Conservation (phyloP, 2,329 filamentous ascomycete genomes). For the Beauveria scarabaeidicola region DNA sequence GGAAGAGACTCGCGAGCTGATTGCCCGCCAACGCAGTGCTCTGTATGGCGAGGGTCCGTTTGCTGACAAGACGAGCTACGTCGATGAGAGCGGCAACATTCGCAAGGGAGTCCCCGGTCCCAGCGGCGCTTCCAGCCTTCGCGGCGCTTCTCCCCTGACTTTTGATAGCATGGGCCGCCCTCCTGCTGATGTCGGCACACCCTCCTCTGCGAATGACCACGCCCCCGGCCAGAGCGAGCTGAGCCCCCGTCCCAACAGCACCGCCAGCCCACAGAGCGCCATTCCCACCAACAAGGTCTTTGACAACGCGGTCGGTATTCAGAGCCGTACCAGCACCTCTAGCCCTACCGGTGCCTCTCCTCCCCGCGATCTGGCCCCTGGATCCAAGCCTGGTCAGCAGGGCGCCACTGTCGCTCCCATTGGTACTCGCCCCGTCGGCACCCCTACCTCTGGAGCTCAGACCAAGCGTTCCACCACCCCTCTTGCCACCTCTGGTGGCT, state of each 20-base stretch:
- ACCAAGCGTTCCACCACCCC: constrained; percentile 81
- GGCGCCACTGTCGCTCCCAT: constrained; percentile 77
- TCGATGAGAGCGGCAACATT: constrained; percentile 57
- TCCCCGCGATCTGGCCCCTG: constrained; percentile 53
- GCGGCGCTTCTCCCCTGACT: constrained; percentile 70
- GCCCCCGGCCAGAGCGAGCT: constrained; percentile 41
- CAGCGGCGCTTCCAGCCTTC: constrained; percentile 54
- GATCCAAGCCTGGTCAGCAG: constrained; percentile 43
- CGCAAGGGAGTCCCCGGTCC: constrained; percentile 60
- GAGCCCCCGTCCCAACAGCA: constrained; percentile 70
- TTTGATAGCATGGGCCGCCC: constrained; percentile 53
- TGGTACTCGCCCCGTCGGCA: constrained; percentile 71
- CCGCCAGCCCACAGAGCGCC: constrained; percentile 70
- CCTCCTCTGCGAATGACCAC: constrained; percentile 31
- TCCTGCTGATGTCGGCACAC: constrained; percentile 30
- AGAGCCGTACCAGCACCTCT: constrained; percentile 75
- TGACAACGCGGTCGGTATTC: constrained; percentile 43
- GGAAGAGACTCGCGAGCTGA: constrained; percentile 90
- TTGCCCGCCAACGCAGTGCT: constrained; percentile 89
- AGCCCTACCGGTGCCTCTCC: constrained; percentile 74
- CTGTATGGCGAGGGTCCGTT: constrained; percentile 75
- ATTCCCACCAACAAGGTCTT: constrained; percentile 49
- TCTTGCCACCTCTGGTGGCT: constrained; percentile 77
- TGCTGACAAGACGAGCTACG: constrained; percentile 56
- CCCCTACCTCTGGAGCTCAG: constrained; percentile 39